Evolutionary conservation across 176 grass and related monocot species (phyloP).

Genomic region (Neostapfia colusana): DNA sequence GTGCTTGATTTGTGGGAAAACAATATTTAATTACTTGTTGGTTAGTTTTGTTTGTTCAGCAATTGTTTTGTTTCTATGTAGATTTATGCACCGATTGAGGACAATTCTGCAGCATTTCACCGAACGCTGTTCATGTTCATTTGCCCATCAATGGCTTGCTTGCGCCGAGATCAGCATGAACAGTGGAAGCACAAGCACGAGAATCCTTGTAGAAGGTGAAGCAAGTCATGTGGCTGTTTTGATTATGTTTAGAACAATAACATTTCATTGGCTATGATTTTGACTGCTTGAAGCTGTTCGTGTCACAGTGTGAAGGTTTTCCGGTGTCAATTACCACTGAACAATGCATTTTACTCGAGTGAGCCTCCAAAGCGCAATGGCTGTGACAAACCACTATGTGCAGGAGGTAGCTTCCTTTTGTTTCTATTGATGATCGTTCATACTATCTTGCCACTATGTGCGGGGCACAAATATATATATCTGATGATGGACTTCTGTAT

Average conservation of each 20-base stretch:
- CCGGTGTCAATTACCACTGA: slow-evolving; percentile 74
- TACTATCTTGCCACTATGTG: not conserved
- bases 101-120: slow-evolving; percentile 68
- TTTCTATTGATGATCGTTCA: not conserved
- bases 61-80: slow-evolving; percentile 24
- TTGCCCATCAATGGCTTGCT: slow-evolving; percentile 83
- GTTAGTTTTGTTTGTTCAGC: not conserved
- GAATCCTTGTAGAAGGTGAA: slow-evolving; percentile 70
- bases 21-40: not conserved
- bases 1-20: slow-evolving; percentile 37
- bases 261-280: slow-evolving; percentile 22
- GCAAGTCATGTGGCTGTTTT: not conserved
- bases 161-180: slow-evolving; percentile 80
- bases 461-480: not conserved
- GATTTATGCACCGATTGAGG: slow-evolving; percentile 69
- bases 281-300: slow-evolving; percentile 27
- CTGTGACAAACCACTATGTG: slow-evolving; percentile 59
- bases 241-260: not conserved
- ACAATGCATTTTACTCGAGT: slow-evolving; percentile 72
- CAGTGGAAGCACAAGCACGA: slow-evolving; percentile 71
- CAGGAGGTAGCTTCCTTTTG: slow-evolving; percentile 59
- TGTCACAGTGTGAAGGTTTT: slow-evolving; percentile 79
- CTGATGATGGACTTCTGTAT: not conserved
- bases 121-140: slow-evolving; percentile 77
- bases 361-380: slow-evolving; percentile 55